Conservation (phyloP, 2,329 filamentous ascomycete genomes). For the Cladophialophora yegresii region DNA sequence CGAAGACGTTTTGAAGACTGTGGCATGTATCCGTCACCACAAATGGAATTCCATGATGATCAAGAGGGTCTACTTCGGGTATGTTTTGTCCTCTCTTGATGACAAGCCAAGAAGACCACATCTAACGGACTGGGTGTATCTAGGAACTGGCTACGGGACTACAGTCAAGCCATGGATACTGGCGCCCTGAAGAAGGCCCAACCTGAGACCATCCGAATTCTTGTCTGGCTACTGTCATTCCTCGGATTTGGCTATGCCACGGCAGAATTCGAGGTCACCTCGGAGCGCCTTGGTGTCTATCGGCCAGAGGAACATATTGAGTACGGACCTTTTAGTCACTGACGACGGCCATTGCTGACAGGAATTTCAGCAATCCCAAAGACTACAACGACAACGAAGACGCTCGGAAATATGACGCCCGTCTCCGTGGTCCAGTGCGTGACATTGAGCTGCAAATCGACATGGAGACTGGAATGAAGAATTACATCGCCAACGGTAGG, state of each 20-base stretch:
- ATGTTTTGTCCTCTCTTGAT: neutral
- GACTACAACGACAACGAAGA: slow-evolving; percentile 85
- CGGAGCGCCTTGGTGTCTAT: slow-evolving; percentile 77
- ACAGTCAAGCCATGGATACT: slow-evolving; percentile 80
- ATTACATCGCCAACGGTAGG: slow-evolving; percentile 92
- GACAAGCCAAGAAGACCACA: neutral
- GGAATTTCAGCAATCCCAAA: slow-evolving; percentile 63
- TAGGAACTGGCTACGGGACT: slow-evolving; percentile 78
- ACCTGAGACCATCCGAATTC: slow-evolving; percentile 73
- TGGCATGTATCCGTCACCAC: slow-evolving; percentile 75
- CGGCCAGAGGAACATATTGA: slow-evolving; percentile 66
- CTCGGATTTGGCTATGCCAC: slow-evolving; percentile 83
- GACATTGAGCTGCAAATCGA: slow-evolving; percentile 73
- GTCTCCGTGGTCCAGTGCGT: slow-evolving; percentile 77
- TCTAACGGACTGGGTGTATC: neutral
- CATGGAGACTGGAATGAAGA: slow-evolving; percentile 88
- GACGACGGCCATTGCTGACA: slow-evolving; percentile 52
- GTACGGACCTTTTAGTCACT: slow-evolving; percentile 39
- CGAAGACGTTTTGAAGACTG: slow-evolving; percentile 76
- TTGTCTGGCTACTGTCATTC: slow-evolving; percentile 81
- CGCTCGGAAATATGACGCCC: slow-evolving; percentile 76
- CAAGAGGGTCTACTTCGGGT: slow-evolving; percentile 73
- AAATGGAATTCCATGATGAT: slow-evolving; percentile 82
- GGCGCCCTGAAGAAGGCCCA: slow-evolving; percentile 77
- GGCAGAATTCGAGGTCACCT: slow-evolving; percentile 79